These are phyloP conservation scores for Cercophora sp. DNA, from an alignment of 495 filamentous ascomycete species.

Conservation along the genomic window DNA sequence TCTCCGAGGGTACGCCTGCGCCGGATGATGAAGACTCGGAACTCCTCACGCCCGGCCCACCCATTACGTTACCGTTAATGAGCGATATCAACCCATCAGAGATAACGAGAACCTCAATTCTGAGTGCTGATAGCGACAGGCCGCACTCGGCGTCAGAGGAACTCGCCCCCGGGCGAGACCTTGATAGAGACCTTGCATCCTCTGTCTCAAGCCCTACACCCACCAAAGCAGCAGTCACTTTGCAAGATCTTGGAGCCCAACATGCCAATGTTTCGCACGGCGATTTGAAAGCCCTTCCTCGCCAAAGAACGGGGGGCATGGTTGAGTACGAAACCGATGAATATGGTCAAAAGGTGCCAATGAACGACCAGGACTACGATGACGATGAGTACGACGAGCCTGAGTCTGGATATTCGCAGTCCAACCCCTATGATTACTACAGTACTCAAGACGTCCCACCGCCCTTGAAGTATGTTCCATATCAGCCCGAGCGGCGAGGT, in stretches of 20 bases:
- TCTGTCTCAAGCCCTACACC: slow-evolving; percentile 40
- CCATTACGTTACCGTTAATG: slow-evolving; percentile 73
- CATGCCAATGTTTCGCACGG: slow-evolving; percentile 51
- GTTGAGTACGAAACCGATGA: slow-evolving; percentile 45
- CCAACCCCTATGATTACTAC: slow-evolving; percentile 47
- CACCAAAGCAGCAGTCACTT: slow-evolving; percentile 34
- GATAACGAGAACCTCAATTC: slow-evolving; percentile 80
- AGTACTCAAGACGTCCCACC: slow-evolving; percentile 52
- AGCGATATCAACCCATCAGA: slow-evolving; percentile 82
- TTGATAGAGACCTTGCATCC: slow-evolving; percentile 47
- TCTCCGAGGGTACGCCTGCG: slow-evolving; percentile 29
- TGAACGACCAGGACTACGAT: slow-evolving; percentile 33
- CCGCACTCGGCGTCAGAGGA: slow-evolving; percentile 59
- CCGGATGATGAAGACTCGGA: slow-evolving; percentile 39
- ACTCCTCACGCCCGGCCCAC: slow-evolving; percentile 38
- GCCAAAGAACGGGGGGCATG: slow-evolving; percentile 33
- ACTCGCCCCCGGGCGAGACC: slow-evolving; percentile 52
- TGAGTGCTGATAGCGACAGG: slow-evolving; percentile 74
- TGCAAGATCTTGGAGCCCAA: slow-evolving; percentile 41
- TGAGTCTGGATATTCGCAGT: slow-evolving; percentile 35
- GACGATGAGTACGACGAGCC: slow-evolving; percentile 40
- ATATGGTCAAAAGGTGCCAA: slow-evolving; percentile 36
- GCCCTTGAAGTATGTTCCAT: slow-evolving; percentile 53
- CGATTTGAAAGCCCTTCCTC: slow-evolving; percentile 44
- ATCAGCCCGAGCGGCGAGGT: slow-evolving; percentile 56